Evolutionary conservation across 768 basidiomycete species (phyloP), one percentile per base, ranked within the genome.

Genomic region (Termitomyces sp.): DNA sequence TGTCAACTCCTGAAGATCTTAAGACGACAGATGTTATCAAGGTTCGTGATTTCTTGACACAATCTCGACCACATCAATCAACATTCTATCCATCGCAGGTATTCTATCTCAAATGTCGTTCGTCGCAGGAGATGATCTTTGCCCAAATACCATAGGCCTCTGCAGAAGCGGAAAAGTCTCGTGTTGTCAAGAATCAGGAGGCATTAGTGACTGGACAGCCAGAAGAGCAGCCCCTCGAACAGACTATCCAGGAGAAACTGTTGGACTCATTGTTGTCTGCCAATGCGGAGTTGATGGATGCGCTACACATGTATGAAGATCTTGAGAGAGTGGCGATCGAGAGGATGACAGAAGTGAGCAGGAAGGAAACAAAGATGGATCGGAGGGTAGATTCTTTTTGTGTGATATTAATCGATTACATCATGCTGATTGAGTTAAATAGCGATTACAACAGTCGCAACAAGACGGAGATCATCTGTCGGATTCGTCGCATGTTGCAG

Each of bases 131-230:
- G 62, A 81, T 95, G 11, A 85, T 96, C 32, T 88, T 80, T 64
- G 86, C 89, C 11, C 94, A 84, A 73, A 94, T 97, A 67, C 86
- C 90, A 7, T 96, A 94, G 94, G 95, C 95, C 4, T 83, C 86
- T 25, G 87, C 92, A 1, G 84, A 87, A 14, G 94, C 94, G 1
- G 88, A 90, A 66, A 84, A 84, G 50, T 25, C 25, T 25, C 25
- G 25, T 25, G 25, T 25, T 25, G 63, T 69, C 11, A 71, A 69
- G 53, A 70, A 74, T 43, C 67, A 68, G 20, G 66, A 63, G 52
- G 66, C 63, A 29, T 36, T 60, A 17, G 46, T 29, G 5, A 60
- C 55, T 20, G 65, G 56, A 60, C 66, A 71, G 62, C 66, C 66
- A 57, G 70, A 74, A 60, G 75, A 78, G 48, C 63, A 67, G 55